Evolutionary conservation across 2,329 filamentous ascomycete genomes (phyloP), one percentile per base, ranked within the genome.

Genomic region (Zopfia rhizophila): DNA sequence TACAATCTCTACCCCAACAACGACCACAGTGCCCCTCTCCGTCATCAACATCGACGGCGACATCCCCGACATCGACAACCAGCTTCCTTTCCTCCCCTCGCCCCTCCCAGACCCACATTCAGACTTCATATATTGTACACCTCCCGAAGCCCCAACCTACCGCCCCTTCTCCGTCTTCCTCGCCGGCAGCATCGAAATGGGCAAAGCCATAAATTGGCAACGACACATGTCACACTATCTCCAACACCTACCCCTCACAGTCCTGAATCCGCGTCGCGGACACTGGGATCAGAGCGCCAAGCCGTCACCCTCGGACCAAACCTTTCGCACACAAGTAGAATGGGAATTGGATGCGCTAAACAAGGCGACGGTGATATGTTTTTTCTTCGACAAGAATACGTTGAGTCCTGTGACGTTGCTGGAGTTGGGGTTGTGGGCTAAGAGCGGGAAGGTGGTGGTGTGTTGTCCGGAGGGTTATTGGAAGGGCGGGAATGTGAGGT

Each of bases 291-390:
- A 64, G 7, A 75, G 68, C 1, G 83, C 81, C 77, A 67, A 52
- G 11, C 79, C 40, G 75, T 82, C 36, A 65, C 74, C 17, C 56
- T 62, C 0, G 77, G 50, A 78, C 45, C 50, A 53, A 3, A 74
- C 69, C 0, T 87, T 82, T 66, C 65, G 65, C 7, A 66, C 78
- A 27, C 85, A 88, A 61, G 76, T 83, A 0, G 66, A 76, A 21
- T 88, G 85, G 84, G 85, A 88, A 70, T 72, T 87, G 2, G 72
- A 78, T 12, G 82, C 76, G 65, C 78, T 83, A 52, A 78, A 82
- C 11, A 49, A 52, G 1, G 81, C 81, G 0, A 75, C 79, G 54
- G 58, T 87, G 4, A 69, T 87, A 5, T 78, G 80, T 17, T 72
- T 87, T 41, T 84, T 81, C 62, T 83, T 87, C 44, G 76, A 82